Conservation (phyloP, 208 protist genomes). For the Entamoeba invadens region DNA sequence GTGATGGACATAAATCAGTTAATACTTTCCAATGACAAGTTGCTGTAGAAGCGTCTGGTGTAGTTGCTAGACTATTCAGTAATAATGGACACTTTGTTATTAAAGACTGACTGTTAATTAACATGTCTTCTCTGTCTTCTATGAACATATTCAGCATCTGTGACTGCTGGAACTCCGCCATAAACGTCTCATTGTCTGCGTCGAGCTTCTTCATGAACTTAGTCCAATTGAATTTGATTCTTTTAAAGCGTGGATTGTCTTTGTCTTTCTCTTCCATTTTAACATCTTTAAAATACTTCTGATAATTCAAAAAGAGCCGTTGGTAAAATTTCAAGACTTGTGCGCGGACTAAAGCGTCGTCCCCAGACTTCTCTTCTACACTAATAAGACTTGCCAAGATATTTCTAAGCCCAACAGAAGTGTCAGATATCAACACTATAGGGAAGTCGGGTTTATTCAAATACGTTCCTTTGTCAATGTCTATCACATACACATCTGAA, state of each 20-base stretch:
- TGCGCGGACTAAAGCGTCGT: background rate
- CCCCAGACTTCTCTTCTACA: background rate
- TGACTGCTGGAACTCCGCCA: background rate
- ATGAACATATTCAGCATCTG: background rate
- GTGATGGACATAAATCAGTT: background rate
- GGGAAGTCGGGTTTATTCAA: background rate
- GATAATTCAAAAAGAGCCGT: background rate
- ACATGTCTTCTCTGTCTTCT: background rate
- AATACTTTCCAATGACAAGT: conserved; percentile 4
- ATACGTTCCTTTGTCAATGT: background rate
- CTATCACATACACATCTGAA: background rate
- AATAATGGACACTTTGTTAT: background rate
- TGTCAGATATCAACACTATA: background rate
- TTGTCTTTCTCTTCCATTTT: background rate
- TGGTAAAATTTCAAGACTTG: background rate
- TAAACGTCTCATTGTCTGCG: background rate
- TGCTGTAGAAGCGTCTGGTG: background rate
- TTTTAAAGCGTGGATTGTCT: background rate
- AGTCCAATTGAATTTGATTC: background rate
- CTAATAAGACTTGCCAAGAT: background rate
- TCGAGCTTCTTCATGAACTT: background rate
- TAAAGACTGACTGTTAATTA: background rate
- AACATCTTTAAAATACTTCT: background rate
- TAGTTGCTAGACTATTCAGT: background rate
- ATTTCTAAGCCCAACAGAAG: background rate